A percentile compares a stretch with the other conserved stretches of the same genome.
Evolutionary conservation across 2,329 filamentous ascomycete genomes (phyloP).

Genomic region (Fusarium compactum): DNA sequence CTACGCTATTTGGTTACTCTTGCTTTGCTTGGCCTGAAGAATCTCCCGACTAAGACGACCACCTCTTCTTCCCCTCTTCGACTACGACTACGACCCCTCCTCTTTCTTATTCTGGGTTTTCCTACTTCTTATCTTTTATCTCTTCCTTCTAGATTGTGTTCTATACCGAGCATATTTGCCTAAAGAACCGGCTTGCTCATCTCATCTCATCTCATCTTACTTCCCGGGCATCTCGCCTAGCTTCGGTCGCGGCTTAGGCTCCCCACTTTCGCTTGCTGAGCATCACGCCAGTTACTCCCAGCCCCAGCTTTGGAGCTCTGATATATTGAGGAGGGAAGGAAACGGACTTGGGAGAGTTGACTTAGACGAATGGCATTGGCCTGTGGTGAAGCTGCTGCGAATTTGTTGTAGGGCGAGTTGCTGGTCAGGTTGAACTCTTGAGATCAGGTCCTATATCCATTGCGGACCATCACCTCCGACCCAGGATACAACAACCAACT

Average conservation of each 20-base stretch:
- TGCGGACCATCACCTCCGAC: neutral
- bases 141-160: neutral
- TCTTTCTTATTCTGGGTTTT: conserved; percentile 9
- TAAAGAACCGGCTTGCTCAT: conserved; percentile 3
- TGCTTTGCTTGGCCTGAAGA: conserved; percentile 5
- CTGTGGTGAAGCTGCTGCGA: neutral
- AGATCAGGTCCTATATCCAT: conserved; percentile 20
- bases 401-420: conserved; percentile 1
- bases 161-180: conserved; percentile 3
- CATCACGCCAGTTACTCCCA: conserved; percentile 36
- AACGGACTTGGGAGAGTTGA: neutral
- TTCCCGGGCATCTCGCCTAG: conserved; percentile 6
- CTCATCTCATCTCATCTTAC: conserved; percentile 22
- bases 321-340: neutral
- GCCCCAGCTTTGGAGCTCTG: conserved; percentile 12
- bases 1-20: conserved; percentile 24
- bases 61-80: conserved; percentile 26
- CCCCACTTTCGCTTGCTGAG: conserved; percentile 37
- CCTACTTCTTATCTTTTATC: neutral
- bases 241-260: conserved; percentile 22
- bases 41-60: conserved; percentile 1
- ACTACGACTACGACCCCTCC: conserved; percentile 8
- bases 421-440: neutral
- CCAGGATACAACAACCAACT: conserved; percentile 21
- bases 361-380: neutral